phyloP scores from a whole-genome alignment of 345 rosid species.

The Brassica nigra region DNA sequence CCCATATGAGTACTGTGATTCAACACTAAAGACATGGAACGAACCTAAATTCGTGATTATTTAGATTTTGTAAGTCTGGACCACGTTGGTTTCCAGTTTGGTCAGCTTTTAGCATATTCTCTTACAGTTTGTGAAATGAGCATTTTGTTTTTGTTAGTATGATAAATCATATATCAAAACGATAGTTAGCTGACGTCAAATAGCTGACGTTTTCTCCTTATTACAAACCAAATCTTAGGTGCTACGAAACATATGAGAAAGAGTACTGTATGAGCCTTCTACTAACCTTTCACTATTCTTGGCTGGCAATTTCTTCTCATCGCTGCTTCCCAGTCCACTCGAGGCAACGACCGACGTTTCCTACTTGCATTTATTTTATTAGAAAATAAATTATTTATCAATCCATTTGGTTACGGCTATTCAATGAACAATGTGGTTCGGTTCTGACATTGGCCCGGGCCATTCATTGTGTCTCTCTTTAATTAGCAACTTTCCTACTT shows the following conservation, averaged over 20 bases:
- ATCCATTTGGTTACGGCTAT: constrained; percentile 12
- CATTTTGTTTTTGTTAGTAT: too few relatives aligned
- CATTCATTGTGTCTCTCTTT: constrained; percentile 23
- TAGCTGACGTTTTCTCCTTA: background rate
- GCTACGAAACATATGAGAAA: background rate
- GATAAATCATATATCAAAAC: too few relatives aligned
- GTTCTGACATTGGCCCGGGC: constrained; percentile 25
- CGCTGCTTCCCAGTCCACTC: constrained; percentile 23
- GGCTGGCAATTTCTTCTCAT: constrained; percentile 25
- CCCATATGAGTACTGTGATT: background rate
- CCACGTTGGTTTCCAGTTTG: too few relatives aligned
- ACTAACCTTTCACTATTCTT: constrained; percentile 7
- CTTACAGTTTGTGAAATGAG: too few relatives aligned
- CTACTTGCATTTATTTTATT: constrained; percentile 1
- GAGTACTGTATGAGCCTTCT: constrained; percentile 8
- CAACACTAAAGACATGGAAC: background rate
- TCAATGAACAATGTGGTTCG: background rate
- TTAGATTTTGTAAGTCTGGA: too few relatives aligned
- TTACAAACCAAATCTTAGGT: background rate
- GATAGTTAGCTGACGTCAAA: background rate
- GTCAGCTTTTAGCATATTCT: too few relatives aligned
- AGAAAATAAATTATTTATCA: background rate
- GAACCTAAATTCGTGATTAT: background rate
- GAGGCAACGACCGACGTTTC: background rate
- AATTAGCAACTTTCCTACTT: constrained; percentile 22